Evolutionary conservation across 495 filamentous ascomycete genomes (phyloP).

Genomic region (Melanomma pulvis-pyrius): DNA sequence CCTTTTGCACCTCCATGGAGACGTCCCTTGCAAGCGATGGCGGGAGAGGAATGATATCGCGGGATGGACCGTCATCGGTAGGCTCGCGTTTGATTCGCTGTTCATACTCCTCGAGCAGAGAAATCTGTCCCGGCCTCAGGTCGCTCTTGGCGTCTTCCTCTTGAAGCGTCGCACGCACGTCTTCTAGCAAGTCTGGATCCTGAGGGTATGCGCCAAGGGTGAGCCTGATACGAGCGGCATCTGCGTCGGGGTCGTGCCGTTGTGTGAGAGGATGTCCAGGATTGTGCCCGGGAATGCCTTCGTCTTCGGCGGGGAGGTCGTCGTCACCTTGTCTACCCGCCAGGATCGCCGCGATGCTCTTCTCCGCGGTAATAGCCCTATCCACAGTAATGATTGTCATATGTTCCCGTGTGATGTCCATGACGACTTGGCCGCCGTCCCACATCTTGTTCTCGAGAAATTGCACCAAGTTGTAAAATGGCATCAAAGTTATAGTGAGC

Average conservation of each 20-base stretch:
- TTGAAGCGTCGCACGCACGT: slow-evolving; percentile 79
- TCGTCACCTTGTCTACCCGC: slow-evolving; percentile 63
- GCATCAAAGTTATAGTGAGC: slow-evolving; percentile 77
- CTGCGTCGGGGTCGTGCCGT: slow-evolving; percentile 59
- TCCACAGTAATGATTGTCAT: slow-evolving; percentile 74
- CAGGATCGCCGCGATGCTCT: slow-evolving; percentile 80
- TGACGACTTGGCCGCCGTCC: slow-evolving; percentile 75
- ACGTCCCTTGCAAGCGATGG: slow-evolving; percentile 85
- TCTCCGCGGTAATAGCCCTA: slow-evolving; percentile 70
- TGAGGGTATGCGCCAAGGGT: slow-evolving; percentile 78
- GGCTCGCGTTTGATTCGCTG: slow-evolving; percentile 86
- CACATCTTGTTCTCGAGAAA: slow-evolving; percentile 83
- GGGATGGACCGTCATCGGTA: slow-evolving; percentile 75
- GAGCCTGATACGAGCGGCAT: slow-evolving; percentile 54
- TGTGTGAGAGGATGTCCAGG: slow-evolving; percentile 80
- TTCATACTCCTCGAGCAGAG: slow-evolving; percentile 77
- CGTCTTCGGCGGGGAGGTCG: slow-evolving; percentile 73
- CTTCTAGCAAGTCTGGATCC: slow-evolving; percentile 74
- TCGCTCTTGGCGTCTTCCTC: slow-evolving; percentile 76
- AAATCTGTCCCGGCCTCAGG: slow-evolving; percentile 63
- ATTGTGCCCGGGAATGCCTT: slow-evolving; percentile 90
- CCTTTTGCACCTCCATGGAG: slow-evolving; percentile 88
- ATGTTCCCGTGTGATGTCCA: slow-evolving; percentile 71
- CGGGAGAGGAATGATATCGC: slow-evolving; percentile 79
- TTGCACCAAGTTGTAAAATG: slow-evolving; percentile 77